Evolutionary conservation across 2,329 filamentous ascomycete genomes (phyloP).

Genomic region (Daldinia eschscholtzii): DNA sequence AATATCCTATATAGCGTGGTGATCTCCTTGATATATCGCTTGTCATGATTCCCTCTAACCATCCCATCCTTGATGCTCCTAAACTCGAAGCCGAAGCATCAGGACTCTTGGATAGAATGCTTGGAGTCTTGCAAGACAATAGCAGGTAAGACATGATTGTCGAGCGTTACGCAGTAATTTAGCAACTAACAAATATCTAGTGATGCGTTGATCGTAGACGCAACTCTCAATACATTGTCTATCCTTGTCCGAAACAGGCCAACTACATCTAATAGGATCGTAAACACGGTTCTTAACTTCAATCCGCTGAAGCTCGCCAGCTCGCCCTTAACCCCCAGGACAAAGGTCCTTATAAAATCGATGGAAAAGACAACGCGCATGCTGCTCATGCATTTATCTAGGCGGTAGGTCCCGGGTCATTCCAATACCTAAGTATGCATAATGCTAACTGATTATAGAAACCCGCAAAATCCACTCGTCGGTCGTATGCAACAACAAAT

Average conservation of each 20-base stretch:
- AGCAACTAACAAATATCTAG: constrained; percentile 60
- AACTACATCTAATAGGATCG: constrained; percentile 84
- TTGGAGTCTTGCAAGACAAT: constrained; percentile 87
- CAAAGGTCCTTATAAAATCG: constrained; percentile 86
- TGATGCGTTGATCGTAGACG: constrained; percentile 89
- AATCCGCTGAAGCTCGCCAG: constrained; percentile 88
- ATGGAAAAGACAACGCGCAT: constrained; percentile 94
- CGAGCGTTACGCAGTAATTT: not conserved
- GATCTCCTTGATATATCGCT: constrained; percentile 81
- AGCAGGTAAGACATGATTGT: constrained; percentile 72
- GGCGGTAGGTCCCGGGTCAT: constrained; percentile 66
- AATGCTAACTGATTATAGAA: constrained; percentile 64
- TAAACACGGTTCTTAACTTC: constrained; percentile 88
- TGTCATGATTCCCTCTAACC: constrained; percentile 84
- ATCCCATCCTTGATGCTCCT: constrained; percentile 81
- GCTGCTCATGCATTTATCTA: constrained; percentile 84
- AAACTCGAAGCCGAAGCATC: constrained; percentile 93
- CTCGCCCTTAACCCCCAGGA: constrained; percentile 80
- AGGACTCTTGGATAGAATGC: constrained; percentile 88
- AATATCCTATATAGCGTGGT: constrained; percentile 56
- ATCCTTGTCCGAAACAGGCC: constrained; percentile 86
- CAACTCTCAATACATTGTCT: constrained; percentile 89
- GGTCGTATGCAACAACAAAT: constrained; percentile 88
- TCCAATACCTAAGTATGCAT: constrained; percentile 10
- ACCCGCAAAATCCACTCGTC: constrained; percentile 81